phyloP scores from a whole-genome alignment of 257 asterid genomes.

The Solanum peruvianum region DNA sequence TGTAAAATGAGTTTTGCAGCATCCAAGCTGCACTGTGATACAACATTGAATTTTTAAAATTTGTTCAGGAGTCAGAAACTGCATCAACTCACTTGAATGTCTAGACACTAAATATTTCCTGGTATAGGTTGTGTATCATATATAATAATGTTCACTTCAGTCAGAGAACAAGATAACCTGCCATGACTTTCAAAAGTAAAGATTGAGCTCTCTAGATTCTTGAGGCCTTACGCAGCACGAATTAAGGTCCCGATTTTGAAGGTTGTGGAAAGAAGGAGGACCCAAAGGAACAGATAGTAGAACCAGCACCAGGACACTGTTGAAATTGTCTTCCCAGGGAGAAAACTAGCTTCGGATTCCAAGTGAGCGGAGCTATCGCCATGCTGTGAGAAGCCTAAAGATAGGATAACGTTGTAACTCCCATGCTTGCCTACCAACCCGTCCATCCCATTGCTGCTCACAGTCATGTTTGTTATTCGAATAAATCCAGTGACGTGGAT shows the following conservation, averaged over 20 bases:
- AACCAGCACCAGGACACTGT: slow-evolving; percentile 36
- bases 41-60: neutral
- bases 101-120: neutral
- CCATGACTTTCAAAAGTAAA: neutral
- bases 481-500: slow-evolving; percentile 72
- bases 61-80: neutral
- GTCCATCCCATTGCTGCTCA: slow-evolving; percentile 10
- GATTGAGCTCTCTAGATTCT: neutral
- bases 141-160: neutral
- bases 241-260: slow-evolving; percentile 46
- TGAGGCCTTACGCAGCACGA: slow-evolving; percentile 24
- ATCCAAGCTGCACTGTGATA: neutral
- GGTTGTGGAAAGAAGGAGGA: slow-evolving; percentile 48
- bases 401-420: slow-evolving; percentile 40
- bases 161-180: neutral
- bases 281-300: slow-evolving; percentile 40
- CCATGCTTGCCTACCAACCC: slow-evolving; percentile 34
- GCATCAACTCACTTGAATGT: neutral
- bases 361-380: slow-evolving; percentile 33
- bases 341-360: slow-evolving; percentile 42
- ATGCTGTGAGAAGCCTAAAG: slow-evolving; percentile 48
- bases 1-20: neutral
- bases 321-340: slow-evolving; percentile 40
- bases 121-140: neutral
- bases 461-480: slow-evolving; percentile 21